phyloP scores from a whole-genome alignment of 345 rosid species.

The Passiflora organensis region DNA sequence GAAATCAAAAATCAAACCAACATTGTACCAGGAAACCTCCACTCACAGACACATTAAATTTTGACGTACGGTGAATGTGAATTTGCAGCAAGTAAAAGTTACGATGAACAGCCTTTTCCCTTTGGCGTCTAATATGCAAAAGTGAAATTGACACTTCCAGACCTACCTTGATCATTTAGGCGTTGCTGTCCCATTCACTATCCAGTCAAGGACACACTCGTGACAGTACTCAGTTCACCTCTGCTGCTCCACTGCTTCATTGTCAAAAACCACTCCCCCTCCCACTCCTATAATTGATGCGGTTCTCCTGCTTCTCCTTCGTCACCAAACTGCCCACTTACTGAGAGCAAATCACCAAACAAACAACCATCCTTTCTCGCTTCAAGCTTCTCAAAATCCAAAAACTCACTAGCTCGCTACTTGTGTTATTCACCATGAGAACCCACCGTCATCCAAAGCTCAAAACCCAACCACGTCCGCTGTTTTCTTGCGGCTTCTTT shows the following conservation, averaged over 20 bases:
- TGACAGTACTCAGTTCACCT: neutral
- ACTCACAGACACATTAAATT: too few species aligned
- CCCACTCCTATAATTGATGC: too few species aligned
- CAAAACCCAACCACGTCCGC: constrained; percentile 60
- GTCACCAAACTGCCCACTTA: too few species aligned
- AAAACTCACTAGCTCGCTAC: too few species aligned
- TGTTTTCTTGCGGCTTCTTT: constrained; percentile 81
- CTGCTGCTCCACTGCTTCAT: constrained; percentile 5
- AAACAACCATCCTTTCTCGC: neutral
- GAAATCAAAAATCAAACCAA: too few species aligned
- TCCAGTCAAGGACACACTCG: constrained; percentile 1
- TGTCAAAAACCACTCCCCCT: constrained; percentile 1
- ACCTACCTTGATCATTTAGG: neutral
- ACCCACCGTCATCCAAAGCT: constrained; percentile 52
- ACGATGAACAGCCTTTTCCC: too few species aligned
- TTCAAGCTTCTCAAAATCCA: too few species aligned
- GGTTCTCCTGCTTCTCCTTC: neutral
- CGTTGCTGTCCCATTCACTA: neutral
- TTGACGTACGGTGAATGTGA: too few species aligned
- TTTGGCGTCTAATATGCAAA: neutral
- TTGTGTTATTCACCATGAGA: constrained; percentile 47
- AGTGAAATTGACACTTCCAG: neutral
- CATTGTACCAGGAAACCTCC: too few species aligned
- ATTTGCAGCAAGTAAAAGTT: too few species aligned
- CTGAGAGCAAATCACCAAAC: too few species aligned